A percentile compares a stretch with the other conserved stretches of the same genome.
Conservation (phyloP, 495 filamentous ascomycete species). For the Friedmanniomyces simplex region DNA sequence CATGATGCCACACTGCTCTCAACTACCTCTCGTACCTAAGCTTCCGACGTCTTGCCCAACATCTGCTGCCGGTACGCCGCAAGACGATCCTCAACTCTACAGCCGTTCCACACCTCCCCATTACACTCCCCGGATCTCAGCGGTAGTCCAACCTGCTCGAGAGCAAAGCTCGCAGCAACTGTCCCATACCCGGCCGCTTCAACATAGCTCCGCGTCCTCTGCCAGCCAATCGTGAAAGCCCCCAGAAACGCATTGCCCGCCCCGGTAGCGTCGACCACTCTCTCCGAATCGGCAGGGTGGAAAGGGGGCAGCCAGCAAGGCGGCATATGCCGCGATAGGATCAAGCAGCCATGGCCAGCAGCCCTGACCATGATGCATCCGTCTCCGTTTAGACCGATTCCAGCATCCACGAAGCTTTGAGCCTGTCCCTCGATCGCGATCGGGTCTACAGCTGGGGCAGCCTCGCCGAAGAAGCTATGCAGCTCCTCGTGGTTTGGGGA, state of each 20-base stretch:
- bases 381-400: conserved; percentile 38
- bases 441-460: conserved; percentile 7
- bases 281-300: conserved; percentile 38
- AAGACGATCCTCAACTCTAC: conserved; percentile 1
- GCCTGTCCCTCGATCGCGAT: conserved; percentile 24
- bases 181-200: conserved; percentile 65
- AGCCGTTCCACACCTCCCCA: conserved; percentile 10
- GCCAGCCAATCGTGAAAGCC: conserved; percentile 61
- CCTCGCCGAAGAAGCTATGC: conserved; percentile 57
- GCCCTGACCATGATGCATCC: conserved; percentile 44
- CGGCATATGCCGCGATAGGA: conserved; percentile 32
- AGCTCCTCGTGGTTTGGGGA: conserved; percentile 83
- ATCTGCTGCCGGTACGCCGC: neutral
- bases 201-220: conserved; percentile 42
- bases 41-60: too few species aligned
- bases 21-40: too few species aligned
- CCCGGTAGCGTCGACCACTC: conserved; percentile 83
- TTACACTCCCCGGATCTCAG: neutral
- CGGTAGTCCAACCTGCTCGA: conserved; percentile 86
- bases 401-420: conserved; percentile 43
- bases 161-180: conserved; percentile 80
- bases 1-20: too few species aligned
- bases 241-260: conserved; percentile 89
- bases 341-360: conserved; percentile 51
- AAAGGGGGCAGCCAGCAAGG: conserved; percentile 41